Conservation (phyloP, 2,329 filamentous ascomycete genomes). For the Scedosporium boydii region DNA sequence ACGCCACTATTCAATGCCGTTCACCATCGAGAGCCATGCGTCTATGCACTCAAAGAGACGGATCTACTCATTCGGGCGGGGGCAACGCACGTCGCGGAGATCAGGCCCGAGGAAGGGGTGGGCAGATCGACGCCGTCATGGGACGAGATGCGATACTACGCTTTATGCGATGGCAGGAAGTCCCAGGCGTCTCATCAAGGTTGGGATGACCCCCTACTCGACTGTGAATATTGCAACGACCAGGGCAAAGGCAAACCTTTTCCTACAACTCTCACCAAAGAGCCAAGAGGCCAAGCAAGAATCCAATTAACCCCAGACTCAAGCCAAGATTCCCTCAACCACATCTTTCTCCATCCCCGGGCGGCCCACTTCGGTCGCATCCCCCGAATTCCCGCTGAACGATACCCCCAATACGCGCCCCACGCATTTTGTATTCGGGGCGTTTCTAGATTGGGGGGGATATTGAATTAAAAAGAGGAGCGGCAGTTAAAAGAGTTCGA, state of each 20-base stretch:
- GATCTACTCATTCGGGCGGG: background rate
- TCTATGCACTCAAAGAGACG: background rate
- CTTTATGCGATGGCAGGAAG: background rate
- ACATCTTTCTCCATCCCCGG: background rate
- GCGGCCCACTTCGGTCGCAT: background rate
- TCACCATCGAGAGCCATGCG: background rate
- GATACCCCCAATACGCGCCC: too few species aligned
- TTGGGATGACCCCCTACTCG: too few species aligned
- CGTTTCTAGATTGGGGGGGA: background rate
- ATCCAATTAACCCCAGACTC: background rate
- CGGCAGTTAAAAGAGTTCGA: background rate
- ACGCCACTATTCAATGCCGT: background rate
- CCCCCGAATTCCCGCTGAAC: background rate
- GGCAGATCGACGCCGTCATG: background rate
- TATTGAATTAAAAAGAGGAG: background rate
- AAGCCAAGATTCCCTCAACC: background rate
- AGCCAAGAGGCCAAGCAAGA: too few species aligned
- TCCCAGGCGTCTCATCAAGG: too few species aligned
- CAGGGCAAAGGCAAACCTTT: too few species aligned
- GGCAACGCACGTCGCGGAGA: background rate
- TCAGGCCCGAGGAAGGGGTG: background rate
- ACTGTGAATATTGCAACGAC: too few species aligned
- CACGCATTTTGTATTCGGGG: background rate
- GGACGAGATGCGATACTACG: background rate
- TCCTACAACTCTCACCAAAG: background rate